Percentiles rank a stretch among this genome's conserved stretches.
Conservation (phyloP, 2,329 filamentous ascomycete genomes). For the Lachnellula hyalina region DNA sequence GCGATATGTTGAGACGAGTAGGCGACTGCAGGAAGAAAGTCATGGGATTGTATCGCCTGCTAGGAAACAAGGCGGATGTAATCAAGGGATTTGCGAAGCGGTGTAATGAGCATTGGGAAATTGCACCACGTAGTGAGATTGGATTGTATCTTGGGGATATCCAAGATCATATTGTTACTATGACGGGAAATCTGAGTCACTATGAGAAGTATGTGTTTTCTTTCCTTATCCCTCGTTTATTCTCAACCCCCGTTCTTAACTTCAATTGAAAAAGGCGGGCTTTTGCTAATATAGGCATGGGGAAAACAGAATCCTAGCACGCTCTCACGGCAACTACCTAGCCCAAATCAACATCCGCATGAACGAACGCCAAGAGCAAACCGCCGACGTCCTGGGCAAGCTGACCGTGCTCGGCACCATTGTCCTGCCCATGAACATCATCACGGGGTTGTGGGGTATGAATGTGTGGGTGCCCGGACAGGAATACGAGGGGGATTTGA, state of each 20-base stretch:
- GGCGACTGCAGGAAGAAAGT: constrained; percentile 96
- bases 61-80: constrained; percentile 97
- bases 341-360: constrained; percentile 98
- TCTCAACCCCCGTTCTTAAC: neutral
- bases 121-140: constrained; percentile 91
- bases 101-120: constrained; percentile 97
- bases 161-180: constrained; percentile 97
- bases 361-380: constrained; percentile 96
- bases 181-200: constrained; percentile 93
- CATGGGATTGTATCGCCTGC: constrained; percentile 86
- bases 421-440: constrained; percentile 97
- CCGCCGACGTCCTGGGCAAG: constrained; percentile 89
- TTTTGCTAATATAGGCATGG: too few species aligned
- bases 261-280: neutral
- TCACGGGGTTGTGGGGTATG: constrained; percentile 98
- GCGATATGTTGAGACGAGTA: constrained; percentile 86
- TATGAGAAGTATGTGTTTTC: constrained; percentile 75
- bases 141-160: constrained; percentile 98
- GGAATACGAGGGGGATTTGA: constrained; percentile 66
- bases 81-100: constrained; percentile 99
- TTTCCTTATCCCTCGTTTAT: neutral
- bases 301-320: constrained; percentile 68
- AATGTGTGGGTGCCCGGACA: constrained; percentile 96
- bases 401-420: constrained; percentile 95
- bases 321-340: constrained; percentile 95